Base-by-base conservation (phyloP, 768 basidiomycete genomes). In the Omphalotus guepiniiformis region DNA sequence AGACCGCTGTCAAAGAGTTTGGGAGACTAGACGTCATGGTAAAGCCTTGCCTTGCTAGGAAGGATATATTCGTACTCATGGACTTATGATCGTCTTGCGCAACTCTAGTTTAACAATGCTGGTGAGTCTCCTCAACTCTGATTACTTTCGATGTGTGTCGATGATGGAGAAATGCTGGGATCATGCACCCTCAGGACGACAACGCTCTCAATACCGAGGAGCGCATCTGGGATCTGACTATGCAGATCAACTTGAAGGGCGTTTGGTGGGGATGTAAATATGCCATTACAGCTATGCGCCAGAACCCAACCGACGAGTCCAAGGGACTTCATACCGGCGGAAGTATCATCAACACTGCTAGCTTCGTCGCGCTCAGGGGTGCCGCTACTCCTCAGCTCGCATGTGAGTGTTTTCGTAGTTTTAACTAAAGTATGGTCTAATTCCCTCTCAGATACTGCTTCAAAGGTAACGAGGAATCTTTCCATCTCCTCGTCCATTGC, bases 211-310 rank as follows among this genome's bases (percentile, higher is more conserved):
- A 92, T 64, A 99, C 96, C 15, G 93, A 95, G 62, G 96, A 99
- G 68, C 80, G 76, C 42, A 92, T 98, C 66, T 99, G 96, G 95
- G 89, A 91, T 61, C 72, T 92, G 48, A 92, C 89, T 2, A 89
- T 89, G 85, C 79, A 85, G 53, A 83, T 97, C 72, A 98, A 98
- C 65, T 80, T 95, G 60, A 99, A 98, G 69, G 96, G 96, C 42
- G 96, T 98, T 50, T 98, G 95, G 96, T 99, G 87, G 85, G 96
- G 96, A 26, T 94, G 88, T 76, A 98, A 97, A 69, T 85, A 98
- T 60, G 96, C 95, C 4, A 94, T 99, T 61, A 73, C 85, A 42
- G 96, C 96, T 29, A 99, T 99, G 95, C 84, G 91, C 51, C 68
- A 90, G 52, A 99, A 99, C 67, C 80, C 90, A 9, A 80, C 80